phyloP scores from a whole-genome alignment of 805 yeast species.

The Candida maris region DNA sequence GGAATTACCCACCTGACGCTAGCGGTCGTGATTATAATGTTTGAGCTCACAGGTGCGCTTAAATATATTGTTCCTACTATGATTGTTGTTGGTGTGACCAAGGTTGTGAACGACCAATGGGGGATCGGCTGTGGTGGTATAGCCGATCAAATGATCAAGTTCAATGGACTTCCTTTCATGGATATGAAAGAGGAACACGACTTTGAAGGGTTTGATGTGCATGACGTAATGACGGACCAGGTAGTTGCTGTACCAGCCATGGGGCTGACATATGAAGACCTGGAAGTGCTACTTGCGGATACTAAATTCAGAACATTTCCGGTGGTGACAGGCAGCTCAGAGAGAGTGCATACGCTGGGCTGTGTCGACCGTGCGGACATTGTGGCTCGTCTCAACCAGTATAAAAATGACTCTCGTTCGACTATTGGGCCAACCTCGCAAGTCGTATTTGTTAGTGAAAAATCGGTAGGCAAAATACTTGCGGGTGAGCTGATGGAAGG shows the following conservation, averaged over 20 bases:
- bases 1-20: constrained; percentile 93
- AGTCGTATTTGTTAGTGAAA: constrained; percentile 15
- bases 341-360: constrained; percentile 42
- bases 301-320: constrained; percentile 51
- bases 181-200: constrained; percentile 66
- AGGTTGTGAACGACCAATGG: constrained; percentile 68
- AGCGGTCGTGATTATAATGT: constrained; percentile 92
- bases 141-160: constrained; percentile 90
- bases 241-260: constrained; percentile 37
- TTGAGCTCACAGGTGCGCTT: constrained; percentile 93
- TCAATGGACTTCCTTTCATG: constrained; percentile 83
- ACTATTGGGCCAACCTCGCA: constrained; percentile 4
- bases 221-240: constrained; percentile 59
- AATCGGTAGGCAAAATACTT: constrained; percentile 2
- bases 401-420: constrained; percentile 12
- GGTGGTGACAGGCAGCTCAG: constrained; percentile 37
- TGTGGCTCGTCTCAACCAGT: constrained; percentile 26
- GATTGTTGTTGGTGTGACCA: constrained; percentile 91
- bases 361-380: constrained; percentile 42
- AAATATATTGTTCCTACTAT: constrained; percentile 90
- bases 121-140: constrained; percentile 77
- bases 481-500: constrained; percentile 2
- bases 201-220: constrained; percentile 45
- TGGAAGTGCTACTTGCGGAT: constrained; percentile 33
- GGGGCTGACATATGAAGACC: constrained; percentile 31